Percentiles rank a stretch among this genome's conserved stretches.
These are phyloP conservation scores for Claviceps sp. DNA, from an alignment of 2,329 filamentous ascomycete species.

Conservation along the genomic window DNA sequence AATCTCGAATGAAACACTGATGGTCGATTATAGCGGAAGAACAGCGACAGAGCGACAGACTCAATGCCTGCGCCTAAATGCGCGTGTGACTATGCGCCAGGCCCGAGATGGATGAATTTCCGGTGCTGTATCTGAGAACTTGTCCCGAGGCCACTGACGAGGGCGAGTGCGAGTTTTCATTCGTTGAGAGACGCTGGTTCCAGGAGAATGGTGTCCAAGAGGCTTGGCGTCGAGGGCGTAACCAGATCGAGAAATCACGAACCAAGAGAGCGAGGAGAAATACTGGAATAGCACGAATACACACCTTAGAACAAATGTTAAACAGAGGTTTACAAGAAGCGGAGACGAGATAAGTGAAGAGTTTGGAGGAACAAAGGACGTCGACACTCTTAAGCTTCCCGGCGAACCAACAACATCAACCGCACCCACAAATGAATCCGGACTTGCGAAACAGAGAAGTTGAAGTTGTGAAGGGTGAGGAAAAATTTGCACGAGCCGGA, in stretches of 20 bases:
- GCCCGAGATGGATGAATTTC: neutral
- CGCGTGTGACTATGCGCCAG: neutral
- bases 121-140: neutral
- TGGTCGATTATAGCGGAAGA: neutral
- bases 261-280: neutral
- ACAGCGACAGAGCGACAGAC: neutral
- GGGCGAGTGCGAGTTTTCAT: neutral
- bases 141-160: neutral
- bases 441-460: conserved; percentile 2
- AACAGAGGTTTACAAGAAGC: neutral
- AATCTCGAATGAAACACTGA: too few relatives aligned
- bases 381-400: conserved; percentile 1
- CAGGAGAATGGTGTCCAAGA: neutral
- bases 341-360: neutral
- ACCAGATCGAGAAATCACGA: too few relatives aligned
- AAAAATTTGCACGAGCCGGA: conserved; percentile 3
- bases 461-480: neutral
- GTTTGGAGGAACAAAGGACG: neutral
- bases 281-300: neutral
- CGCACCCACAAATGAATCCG: conserved; percentile 6
- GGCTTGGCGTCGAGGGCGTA: neutral
- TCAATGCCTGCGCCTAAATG: neutral
- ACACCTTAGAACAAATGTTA: neutral
- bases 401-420: conserved; percentile 6
- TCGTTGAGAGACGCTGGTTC: neutral